These are phyloP conservation scores for Solanum etuberosum DNA, from an alignment of 257 asterid genomes.

Conservation along the genomic window DNA sequence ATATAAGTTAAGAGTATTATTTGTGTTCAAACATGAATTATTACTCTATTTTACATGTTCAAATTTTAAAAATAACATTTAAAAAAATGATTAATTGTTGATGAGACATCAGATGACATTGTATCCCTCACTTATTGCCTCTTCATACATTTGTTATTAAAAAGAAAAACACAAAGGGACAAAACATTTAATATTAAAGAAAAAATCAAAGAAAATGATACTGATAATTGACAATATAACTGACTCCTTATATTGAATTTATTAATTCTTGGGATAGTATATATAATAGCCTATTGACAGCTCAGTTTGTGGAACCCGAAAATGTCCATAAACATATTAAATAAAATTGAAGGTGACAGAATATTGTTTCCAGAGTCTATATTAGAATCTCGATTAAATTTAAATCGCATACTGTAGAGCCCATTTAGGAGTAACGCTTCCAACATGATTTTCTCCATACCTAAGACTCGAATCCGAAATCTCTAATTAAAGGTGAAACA, in stretches of 20 bases:
- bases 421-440: no score
- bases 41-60: background rate
- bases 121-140: background rate
- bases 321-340: background rate
- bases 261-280: background rate
- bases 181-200: background rate
- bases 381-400: no score
- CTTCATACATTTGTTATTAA: background rate
- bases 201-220: background rate
- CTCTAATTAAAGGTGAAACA: no score
- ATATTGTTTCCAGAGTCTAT: background rate
- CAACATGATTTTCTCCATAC: no score
- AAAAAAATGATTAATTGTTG: background rate
- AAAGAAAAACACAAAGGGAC: background rate
- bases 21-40: background rate
- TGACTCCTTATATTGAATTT: background rate
- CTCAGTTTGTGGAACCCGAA: background rate
- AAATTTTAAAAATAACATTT: background rate
- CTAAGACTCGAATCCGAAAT: no score
- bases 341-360: background rate
- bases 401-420: fast-evolving
- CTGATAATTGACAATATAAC: background rate
- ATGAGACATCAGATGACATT: background rate
- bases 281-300: background rate
- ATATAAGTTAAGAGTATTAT: background rate